phyloP scores from a whole-genome alignment of 805 yeast species.

The Saitoella complicata region DNA sequence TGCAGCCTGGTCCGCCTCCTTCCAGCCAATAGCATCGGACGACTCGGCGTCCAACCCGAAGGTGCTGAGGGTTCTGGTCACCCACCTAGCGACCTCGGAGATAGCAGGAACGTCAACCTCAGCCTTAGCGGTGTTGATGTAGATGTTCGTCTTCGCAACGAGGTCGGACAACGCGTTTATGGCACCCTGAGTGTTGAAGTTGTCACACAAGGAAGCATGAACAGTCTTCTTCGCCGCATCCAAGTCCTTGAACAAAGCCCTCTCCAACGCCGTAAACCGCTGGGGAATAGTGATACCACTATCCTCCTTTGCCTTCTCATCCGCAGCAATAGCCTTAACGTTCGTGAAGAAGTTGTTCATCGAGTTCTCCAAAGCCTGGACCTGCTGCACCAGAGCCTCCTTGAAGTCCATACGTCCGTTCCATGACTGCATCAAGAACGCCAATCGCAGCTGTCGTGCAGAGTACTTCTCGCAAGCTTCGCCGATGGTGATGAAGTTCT shows the following conservation, averaged over 20 bases:
- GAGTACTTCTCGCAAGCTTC: slow-evolving; percentile 63
- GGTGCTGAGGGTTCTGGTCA: slow-evolving; percentile 51
- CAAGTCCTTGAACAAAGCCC: slow-evolving; percentile 36
- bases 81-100: slow-evolving; percentile 44
- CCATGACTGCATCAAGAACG: slow-evolving; percentile 87
- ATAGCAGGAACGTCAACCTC: slow-evolving; percentile 35
- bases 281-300: slow-evolving; percentile 42
- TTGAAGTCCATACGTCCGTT: slow-evolving; percentile 85
- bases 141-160: slow-evolving; percentile 55
- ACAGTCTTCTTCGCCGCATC: slow-evolving; percentile 38
- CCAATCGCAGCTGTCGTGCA: slow-evolving; percentile 73
- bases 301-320: slow-evolving; percentile 36
- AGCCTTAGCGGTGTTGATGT: slow-evolving; percentile 39
- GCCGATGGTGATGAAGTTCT: slow-evolving; percentile 86
- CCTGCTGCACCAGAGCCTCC: slow-evolving; percentile 61
- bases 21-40: slow-evolving; percentile 70
- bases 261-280: slow-evolving; percentile 41
- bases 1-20: slow-evolving; percentile 15
- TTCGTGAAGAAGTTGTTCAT: slow-evolving; percentile 71
- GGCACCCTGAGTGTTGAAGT: slow-evolving; percentile 63
- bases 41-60: slow-evolving; percentile 60
- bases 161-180: slow-evolving; percentile 50
- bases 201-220: slow-evolving; percentile 75
- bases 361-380: slow-evolving; percentile 55
- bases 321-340: slow-evolving; percentile 65